phyloP scores from a whole-genome alignment of 257 asterid genomes.

The Solanum peruvianum region DNA sequence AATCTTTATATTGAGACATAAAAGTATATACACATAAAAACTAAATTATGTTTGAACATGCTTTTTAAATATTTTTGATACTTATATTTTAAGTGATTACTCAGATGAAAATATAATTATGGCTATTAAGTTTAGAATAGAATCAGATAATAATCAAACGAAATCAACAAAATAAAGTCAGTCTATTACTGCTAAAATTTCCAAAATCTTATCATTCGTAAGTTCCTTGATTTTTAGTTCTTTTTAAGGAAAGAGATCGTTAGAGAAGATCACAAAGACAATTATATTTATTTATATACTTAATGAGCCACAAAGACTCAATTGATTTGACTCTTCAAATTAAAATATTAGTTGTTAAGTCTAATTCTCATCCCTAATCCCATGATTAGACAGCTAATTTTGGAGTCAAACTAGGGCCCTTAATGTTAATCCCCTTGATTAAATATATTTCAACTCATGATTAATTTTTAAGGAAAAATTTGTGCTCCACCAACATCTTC shows the following conservation, averaged over 20 bases:
- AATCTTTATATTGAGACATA: too few species aligned
- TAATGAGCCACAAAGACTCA: neutral
- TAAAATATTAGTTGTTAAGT: neutral
- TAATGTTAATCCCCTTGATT: neutral
- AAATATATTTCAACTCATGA: neutral
- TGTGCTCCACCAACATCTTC: neutral
- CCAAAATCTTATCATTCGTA: neutral
- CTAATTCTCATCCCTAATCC: neutral
- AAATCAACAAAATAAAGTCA: neutral
- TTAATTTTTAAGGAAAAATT: neutral
- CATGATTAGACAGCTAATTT: neutral
- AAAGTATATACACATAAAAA: too few species aligned
- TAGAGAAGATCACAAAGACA: neutral
- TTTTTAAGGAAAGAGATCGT: neutral
- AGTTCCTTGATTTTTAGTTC: neutral
- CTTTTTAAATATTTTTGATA: too few species aligned
- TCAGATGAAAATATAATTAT: neutral
- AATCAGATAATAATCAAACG: neutral
- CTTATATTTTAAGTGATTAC: neutral
- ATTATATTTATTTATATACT: neutral
- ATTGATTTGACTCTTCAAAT: neutral
- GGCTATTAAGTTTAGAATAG: neutral
- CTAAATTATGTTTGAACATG: too few species aligned
- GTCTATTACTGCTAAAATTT: neutral
- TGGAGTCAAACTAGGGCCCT: neutral